Conservation (phyloP, 148 eudicot genomes). For the Vaccinium corymbosum region DNA sequence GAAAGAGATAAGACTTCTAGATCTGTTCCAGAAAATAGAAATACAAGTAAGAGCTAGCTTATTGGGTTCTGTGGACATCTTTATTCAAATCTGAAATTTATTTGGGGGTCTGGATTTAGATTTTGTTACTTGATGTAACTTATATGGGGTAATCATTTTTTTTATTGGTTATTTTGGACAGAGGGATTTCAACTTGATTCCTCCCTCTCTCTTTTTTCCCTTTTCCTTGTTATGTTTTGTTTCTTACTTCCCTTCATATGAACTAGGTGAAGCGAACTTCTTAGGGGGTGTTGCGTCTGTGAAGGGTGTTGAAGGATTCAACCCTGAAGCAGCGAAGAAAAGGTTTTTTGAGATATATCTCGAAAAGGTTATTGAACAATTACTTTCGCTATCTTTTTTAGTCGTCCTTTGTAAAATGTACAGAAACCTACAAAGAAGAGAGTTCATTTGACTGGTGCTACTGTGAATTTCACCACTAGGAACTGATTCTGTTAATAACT, state of each 20-base stretch:
- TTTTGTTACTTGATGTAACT: too few species aligned
- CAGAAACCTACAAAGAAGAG: neutral
- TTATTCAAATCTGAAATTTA: neutral
- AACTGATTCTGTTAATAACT: neutral
- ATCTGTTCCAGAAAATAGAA: neutral
- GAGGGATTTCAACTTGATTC: neutral
- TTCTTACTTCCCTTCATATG: conserved; percentile 13
- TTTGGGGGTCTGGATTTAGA: neutral
- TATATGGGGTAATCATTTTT: neutral
- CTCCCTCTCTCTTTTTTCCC: neutral
- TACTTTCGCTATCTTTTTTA: conserved; percentile 1
- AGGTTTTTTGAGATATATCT: conserved; percentile 93
- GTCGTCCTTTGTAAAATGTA: neutral
- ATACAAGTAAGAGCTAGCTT: neutral
- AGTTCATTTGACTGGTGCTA: neutral
- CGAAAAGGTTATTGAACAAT: conserved; percentile 58
- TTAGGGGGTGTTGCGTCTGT: conserved; percentile 88
- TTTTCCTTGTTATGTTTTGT: neutral
- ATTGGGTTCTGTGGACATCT: neutral
- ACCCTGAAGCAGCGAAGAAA: conserved; percentile 82
- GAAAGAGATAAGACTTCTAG: neutral
- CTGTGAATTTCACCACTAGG: conserved; percentile 1
- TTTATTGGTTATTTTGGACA: neutral
- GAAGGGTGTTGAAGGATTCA: conserved; percentile 72
- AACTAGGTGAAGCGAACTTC: conserved; percentile 87